Conservation (phyloP, 768 basidiomycete genomes). For the Kwoniella sp. region DNA sequence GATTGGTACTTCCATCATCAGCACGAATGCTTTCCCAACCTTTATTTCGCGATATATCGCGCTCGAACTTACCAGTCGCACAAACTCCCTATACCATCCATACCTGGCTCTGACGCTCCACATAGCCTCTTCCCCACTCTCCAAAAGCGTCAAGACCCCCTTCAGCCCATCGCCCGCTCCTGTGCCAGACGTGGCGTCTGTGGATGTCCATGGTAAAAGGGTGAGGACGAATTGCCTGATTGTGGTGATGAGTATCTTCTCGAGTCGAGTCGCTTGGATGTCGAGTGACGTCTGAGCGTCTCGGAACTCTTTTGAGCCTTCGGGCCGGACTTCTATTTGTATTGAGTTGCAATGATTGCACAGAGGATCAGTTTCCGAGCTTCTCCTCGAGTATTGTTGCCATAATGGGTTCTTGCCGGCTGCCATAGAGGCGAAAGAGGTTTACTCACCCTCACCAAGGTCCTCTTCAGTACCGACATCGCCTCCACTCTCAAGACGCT, state of each 20-base stretch:
- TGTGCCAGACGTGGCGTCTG: neutral
- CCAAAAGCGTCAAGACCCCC: slow-evolving; percentile 34
- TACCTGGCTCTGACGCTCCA: slow-evolving; percentile 43
- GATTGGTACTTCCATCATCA: too few relatives aligned
- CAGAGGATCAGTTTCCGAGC: neutral
- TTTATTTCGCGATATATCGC: neutral
- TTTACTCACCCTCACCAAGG: slow-evolving; percentile 29
- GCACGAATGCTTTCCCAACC: neutral
- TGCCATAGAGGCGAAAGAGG: too few relatives aligned
- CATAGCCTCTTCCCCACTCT: slow-evolving; percentile 42
- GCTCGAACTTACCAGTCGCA: slow-evolving; percentile 40
- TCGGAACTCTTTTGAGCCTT: slow-evolving; percentile 42
- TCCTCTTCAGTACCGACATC: slow-evolving; percentile 64
- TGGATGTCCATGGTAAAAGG: slow-evolving; percentile 33
- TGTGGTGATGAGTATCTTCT: slow-evolving; percentile 34
- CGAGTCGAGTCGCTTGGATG: slow-evolving; percentile 41
- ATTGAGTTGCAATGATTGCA: neutral
- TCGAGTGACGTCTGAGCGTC: slow-evolving; percentile 45
- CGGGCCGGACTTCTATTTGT: slow-evolving; percentile 37
- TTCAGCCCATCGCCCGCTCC: slow-evolving; percentile 30
- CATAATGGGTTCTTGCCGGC: too few relatives aligned
- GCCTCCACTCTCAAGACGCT: slow-evolving; percentile 62
- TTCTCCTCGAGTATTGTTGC: neutral
- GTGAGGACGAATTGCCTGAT: slow-evolving; percentile 41
- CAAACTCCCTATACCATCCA: slow-evolving; percentile 53